Base-by-base conservation (phyloP, 2,329 filamentous ascomycete genomes). In the Fusarium nematophilum region DNA sequence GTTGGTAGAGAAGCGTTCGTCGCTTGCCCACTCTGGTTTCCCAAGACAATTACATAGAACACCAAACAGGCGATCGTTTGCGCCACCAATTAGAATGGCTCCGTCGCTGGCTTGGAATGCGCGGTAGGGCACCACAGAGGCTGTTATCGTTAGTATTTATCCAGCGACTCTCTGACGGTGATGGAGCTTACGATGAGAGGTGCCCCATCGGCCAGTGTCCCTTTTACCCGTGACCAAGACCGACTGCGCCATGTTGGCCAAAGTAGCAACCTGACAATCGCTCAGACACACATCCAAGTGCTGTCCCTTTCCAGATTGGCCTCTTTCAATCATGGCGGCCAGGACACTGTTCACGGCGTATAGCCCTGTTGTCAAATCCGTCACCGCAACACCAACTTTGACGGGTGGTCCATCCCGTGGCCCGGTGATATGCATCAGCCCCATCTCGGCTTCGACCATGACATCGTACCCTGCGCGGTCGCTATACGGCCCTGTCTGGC, bases 381-480 rank as follows among this genome's bases (percentile, higher is more conserved):
- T 98, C 2, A 98, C 94, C 2, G 95, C 94, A 2, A 97, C 93
- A 13, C 94, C 94, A 1, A 98, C 95, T 76, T 98, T 98, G 14
- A 97, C 94, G 0, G 95, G 95, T 1, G 92, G 89, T 0, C 93
- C 92, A 68, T 96, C 90, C 50, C 93, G 84, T 53, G 85, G 84
- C 17, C 94, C 94, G 0, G 94, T 98, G 66, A 98, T 97, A 76
- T 98, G 94, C 94, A 99, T 98, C 53, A 98, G 78, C 1, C 94
- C 94, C 78, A 98, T 93, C 73, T 98, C 95, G 53, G 94, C 95
- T 79, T 98, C 95, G 4, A 99, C 93, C 93, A 99, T 98, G 66
- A 99, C 94, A 76, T 99, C 94, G 79, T 98, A 99, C 5, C 94
- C 94, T 2, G 94, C 93, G 6, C 94, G 85, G 59, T 88, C 85